Evolutionary conservation across 345 rosid species (phyloP).

Genomic region (Dipteronia dyeriana): DNA sequence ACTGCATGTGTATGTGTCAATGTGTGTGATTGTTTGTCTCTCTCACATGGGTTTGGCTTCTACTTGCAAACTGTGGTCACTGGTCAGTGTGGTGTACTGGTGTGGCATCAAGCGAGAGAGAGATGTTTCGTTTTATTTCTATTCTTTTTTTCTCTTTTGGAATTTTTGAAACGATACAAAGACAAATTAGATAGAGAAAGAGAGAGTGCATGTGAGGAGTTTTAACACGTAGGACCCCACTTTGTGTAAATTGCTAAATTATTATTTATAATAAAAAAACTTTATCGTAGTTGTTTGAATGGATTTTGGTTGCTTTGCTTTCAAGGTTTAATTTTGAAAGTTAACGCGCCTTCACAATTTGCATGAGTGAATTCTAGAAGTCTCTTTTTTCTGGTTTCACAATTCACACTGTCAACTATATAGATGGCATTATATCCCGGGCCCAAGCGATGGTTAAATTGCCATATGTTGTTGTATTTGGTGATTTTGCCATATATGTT

Average conservation of each 20-base stretch:
- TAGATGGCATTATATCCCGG: no score
- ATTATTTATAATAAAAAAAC: no score
- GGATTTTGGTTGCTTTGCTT: not conserved
- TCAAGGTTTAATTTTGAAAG: not conserved
- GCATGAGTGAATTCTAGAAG: no score
- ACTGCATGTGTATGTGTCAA: not conserved
- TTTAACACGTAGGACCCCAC: not conserved
- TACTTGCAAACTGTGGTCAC: not conserved
- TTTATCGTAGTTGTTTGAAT: not conserved
- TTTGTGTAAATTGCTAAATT: no score
- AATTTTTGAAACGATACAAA: not conserved
- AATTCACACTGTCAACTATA: no score
- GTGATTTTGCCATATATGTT: no score
- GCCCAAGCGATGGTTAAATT: no score
- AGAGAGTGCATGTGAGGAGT: constrained; percentile 11
- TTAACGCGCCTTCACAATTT: not conserved
- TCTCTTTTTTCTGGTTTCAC: no score
- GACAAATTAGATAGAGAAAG: not conserved
- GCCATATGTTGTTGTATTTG: no score
- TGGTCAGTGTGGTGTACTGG: no score
- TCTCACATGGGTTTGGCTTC: constrained; percentile 36
- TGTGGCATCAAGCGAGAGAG: not conserved
- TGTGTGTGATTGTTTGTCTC: constrained; percentile 7
- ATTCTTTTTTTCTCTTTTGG: not conserved
- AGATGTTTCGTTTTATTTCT: not conserved